A percentile compares a stretch with the other conserved stretches of the same genome.
Evolutionary conservation across 1,284 basidiomycete species (phyloP).

Genomic region (Golubevia sp.): DNA sequence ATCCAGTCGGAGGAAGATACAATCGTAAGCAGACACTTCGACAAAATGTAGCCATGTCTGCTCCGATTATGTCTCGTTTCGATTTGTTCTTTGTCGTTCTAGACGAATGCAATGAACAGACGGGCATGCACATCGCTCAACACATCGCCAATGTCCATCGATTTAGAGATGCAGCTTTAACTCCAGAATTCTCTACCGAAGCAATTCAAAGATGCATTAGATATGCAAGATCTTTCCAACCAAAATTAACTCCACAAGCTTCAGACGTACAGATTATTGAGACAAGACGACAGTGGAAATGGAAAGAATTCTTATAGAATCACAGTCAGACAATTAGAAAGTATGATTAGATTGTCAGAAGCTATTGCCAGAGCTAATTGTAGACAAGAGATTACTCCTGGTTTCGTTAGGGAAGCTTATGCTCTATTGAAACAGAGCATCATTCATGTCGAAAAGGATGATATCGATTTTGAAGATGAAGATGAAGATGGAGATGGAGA

Average conservation of each 20-base stretch:
- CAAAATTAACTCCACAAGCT: constrained; percentile 57
- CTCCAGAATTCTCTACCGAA: constrained; percentile 96
- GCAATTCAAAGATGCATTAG: constrained; percentile 94
- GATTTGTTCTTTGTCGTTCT: constrained; percentile 98
- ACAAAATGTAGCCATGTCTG: constrained; percentile 97
- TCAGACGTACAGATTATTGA: constrained; percentile 55
- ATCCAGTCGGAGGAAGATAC: constrained; percentile 94
- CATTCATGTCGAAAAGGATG: constrained; percentile 99
- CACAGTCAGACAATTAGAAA: constrained; percentile 58
- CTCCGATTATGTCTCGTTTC: constrained; percentile 99
- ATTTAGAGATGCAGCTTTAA: constrained; percentile 89
- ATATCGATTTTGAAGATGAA: constrained; percentile 95
- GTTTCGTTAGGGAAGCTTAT: constrained; percentile 94
- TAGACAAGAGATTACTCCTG: constrained; percentile 66
- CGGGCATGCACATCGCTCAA: constrained; percentile 89
- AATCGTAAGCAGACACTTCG: constrained; percentile 91
- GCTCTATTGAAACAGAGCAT: constrained; percentile 92
- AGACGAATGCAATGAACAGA: constrained; percentile 93
- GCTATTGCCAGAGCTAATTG: constrained; percentile 58
- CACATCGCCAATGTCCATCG: constrained; percentile 98
- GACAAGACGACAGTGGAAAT: constrained; percentile 47
- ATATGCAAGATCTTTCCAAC: constrained; percentile 94
- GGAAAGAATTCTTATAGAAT: constrained; percentile 59
- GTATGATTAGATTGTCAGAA: constrained; percentile 55
- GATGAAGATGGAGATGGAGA: constrained; percentile 67